Evolutionary conservation across 495 filamentous ascomycete species (phyloP).

Genomic region (Penicillium coprophilum): DNA sequence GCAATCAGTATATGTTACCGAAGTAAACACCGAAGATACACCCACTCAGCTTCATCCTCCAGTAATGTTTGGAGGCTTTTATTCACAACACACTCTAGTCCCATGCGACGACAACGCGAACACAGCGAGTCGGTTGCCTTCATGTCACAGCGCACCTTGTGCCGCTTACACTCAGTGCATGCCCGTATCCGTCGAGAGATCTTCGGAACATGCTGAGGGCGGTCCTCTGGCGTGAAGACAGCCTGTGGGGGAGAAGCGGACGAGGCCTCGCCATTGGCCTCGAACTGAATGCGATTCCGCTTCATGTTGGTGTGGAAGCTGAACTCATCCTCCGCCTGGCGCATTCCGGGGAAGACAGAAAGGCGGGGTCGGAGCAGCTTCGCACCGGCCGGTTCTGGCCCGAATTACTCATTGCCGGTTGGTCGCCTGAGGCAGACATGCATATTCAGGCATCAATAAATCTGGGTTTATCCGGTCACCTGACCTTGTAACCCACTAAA

Average conservation of each 20-base stretch:
- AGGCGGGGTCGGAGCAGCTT: constrained; percentile 27
- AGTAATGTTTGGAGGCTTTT: constrained; percentile 57
- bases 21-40: constrained; percentile 5
- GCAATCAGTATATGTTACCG: constrained; percentile 3
- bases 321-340: constrained; percentile 22
- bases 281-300: constrained; percentile 47
- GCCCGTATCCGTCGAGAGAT: constrained; percentile 58
- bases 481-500: constrained; percentile 17
- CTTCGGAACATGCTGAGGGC: constrained; percentile 46
- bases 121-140: constrained; percentile 45
- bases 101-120: constrained; percentile 51
- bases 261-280: constrained; percentile 44
- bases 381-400: constrained; percentile 20
- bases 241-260: constrained; percentile 40
- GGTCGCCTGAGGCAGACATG: neutral
- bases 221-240: constrained; percentile 34
- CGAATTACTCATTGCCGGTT: constrained; percentile 13
- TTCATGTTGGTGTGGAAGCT: constrained; percentile 37
- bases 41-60: constrained; percentile 51
- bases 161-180: constrained; percentile 55
- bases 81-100: constrained; percentile 53
- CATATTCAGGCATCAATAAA: constrained; percentile 14
- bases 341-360: constrained; percentile 25
- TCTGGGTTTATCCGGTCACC: constrained; percentile 16
- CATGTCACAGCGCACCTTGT: constrained; percentile 56